Base-by-base conservation (phyloP, 2,329 filamentous ascomycete genomes). In the Trichoderma pleuroti region DNA sequence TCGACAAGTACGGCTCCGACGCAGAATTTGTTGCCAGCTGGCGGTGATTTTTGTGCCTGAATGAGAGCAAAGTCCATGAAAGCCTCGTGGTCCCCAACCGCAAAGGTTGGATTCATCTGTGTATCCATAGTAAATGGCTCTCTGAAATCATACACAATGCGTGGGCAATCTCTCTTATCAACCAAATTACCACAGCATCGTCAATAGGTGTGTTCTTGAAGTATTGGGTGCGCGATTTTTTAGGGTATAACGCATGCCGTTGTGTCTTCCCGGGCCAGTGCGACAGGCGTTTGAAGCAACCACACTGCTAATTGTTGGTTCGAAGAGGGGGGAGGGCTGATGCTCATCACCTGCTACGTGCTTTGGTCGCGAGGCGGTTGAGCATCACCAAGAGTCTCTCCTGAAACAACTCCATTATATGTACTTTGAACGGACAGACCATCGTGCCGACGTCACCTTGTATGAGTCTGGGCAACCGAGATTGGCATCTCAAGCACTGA, bases 1-100 rank as follows among this genome's bases (percentile, higher is more conserved):
- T 82, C 77, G 12, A 82, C 79, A 32, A 84, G 78, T 14, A 82
- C 76, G 4, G 82, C 82, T 6, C 83, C 81, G 11, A 84, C 81
- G 62, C 81, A 82, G 71, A 83, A 84, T 67, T 83, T 83, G 36
- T 77, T 78, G 16, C 73, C 68, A 6, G 76, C 77, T 12, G 81
- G 81, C 3, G 81, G 80, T 3, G 81, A 83, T 18, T 77, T 76
- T 4, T 74, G 75, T 1, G 82, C 82, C 57, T 78, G 74, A 2
- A 75, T 70, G 14, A 83, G 74, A 14, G 81, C 81, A 42, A 77
- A 78, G 36, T 79, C 75, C 81, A 84, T 84, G 70, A 79, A 82
- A 10, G 72, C 77, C 36, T 77, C 76, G 71, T 82, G 80, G 54
- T 81, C 77, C 2, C 76, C 76, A 6, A 74, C 70, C 21, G 74